Base-by-base conservation (phyloP, 2,329 filamentous ascomycete genomes). In the Fusarium odoratissimum region DNA sequence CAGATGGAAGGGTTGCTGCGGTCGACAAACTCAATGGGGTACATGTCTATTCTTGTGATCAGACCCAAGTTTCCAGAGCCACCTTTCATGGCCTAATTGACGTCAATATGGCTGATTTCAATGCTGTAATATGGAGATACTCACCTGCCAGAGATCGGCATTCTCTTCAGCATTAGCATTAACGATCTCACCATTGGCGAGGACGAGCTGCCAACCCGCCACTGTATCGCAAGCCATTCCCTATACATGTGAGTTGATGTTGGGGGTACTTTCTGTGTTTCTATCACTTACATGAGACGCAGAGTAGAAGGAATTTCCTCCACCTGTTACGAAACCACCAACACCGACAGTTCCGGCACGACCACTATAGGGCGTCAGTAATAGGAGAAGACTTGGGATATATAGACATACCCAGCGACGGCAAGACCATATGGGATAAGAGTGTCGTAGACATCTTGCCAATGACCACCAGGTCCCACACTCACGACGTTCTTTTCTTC, bases 1-100 rank as follows among this genome's bases (percentile, higher is more conserved):
- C 79, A 81, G 8, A 81, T 72, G 5, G 74, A 72, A 4, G 78
- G 79, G 11, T 75, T 75, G 7, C 48, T 42, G 3, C 71, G 69
- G 59, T 79, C 73, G 9, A 61, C 72, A 25, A 77, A 79, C 28
- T 78, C 76, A 17, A 81, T 80, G 16, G 78, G 71, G n/a, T 75
- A 69, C 77, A 82, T 70, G 30, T 81, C 79, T 25, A 80, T 76
- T 28, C 77, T 74, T 7, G 84, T 82, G 21, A 82, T 76, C 13
- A 83, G 75, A 13, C 84, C 85, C 21, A 85, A 83, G 70, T 87
- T 88, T 63, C 81, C 83, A 17, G 81, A 80, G n/a, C 85, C 85
- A 9, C 86, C 86, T 51, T 85, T 84, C 25, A 87, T 77, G 1
- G 84, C 86, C 69, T 72, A 31, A 13, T n/a, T 7, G 17, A 30